Evolutionary conservation across 371 early-diverging fungal species (phyloP).

Genomic region (Mortierella sp.): DNA sequence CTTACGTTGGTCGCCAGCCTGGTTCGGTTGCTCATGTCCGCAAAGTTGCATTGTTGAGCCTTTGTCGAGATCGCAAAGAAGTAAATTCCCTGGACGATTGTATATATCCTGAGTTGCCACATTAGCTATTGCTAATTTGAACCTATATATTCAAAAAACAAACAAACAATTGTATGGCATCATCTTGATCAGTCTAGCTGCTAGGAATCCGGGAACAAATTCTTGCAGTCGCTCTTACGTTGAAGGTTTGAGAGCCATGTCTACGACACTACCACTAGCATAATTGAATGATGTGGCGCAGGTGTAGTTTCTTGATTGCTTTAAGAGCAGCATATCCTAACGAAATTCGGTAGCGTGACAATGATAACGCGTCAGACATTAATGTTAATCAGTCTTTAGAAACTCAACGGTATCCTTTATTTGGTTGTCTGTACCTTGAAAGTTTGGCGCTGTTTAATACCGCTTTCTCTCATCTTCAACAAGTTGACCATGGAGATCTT

Average conservation of each 20-base stretch:
- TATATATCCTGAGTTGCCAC: slow-evolving; percentile 48
- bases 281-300: slow-evolving; percentile 42
- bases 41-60: slow-evolving; percentile 17
- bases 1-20: slow-evolving; percentile 11
- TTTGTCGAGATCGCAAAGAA: slow-evolving; percentile 31
- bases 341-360: no score
- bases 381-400: not conserved
- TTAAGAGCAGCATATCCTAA: slow-evolving; percentile 24
- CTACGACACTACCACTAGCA: slow-evolving; percentile 47
- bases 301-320: slow-evolving; percentile 8
- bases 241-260: slow-evolving; percentile 40
- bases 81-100: slow-evolving; percentile 46
- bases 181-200: no score
- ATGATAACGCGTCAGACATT: not conserved
- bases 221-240: slow-evolving; percentile 10
- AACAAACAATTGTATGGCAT: not conserved
- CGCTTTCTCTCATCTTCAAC: slow-evolving; percentile 18
- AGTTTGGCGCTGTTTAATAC: not conserved
- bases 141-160: slow-evolving; percentile 1
- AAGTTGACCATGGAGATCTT: slow-evolving; percentile 16
- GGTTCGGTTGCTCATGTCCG: slow-evolving; percentile 21
- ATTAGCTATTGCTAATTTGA: slow-evolving; percentile 43
- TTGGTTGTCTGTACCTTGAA: slow-evolving; percentile 15
- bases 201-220: not conserved
- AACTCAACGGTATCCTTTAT: not conserved